A percentile compares a stretch with the other conserved stretches of the same genome.
Evolutionary conservation across 2,329 filamentous ascomycete species (phyloP).

Genomic region (Hortaea sp.): DNA sequence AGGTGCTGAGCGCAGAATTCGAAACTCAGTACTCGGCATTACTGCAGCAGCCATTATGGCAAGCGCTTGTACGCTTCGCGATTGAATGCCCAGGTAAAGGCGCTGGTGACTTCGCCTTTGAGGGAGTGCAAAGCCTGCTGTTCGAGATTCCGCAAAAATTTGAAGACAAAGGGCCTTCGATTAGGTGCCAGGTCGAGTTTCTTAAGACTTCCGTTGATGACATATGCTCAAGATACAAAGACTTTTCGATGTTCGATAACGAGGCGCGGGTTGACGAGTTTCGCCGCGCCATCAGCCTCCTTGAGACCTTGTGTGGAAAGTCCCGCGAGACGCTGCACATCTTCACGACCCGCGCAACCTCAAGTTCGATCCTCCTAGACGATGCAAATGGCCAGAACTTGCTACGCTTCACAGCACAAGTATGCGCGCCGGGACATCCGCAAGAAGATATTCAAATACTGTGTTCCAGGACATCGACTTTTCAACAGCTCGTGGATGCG

Average conservation of each 20-base stretch:
- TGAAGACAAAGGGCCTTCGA: neutral
- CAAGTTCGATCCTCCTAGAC: neutral
- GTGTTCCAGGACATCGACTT: constrained; percentile 6
- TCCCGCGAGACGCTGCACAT: neutral
- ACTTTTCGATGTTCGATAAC: constrained; percentile 2
- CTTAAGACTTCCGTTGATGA: constrained; percentile 1
- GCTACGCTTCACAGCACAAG: constrained; percentile 8
- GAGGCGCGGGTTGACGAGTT: neutral
- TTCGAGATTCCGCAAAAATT: constrained; percentile 3
- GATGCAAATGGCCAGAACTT: neutral
- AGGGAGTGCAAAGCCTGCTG: constrained; percentile 4
- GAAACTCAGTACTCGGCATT: neutral
- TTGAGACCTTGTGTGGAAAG: neutral
- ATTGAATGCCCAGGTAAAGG: neutral
- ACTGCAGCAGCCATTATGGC: constrained; percentile 4
- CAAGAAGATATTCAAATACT: constrained; percentile 7
- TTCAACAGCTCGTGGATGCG: constrained; percentile 12
- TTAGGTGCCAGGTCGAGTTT: constrained; percentile 1
- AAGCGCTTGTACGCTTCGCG: constrained; percentile 7
- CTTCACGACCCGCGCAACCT: neutral
- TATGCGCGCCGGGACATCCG: constrained; percentile 11
- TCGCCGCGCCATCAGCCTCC: neutral
- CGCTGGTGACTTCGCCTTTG: neutral
- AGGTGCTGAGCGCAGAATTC: neutral
- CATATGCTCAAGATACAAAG: neutral